Percentiles rank a stretch among this genome's conserved stretches.
Evolutionary conservation across 164 flowering plant genomes (phyloP).

Genomic region (Nelumbo lutea): DNA sequence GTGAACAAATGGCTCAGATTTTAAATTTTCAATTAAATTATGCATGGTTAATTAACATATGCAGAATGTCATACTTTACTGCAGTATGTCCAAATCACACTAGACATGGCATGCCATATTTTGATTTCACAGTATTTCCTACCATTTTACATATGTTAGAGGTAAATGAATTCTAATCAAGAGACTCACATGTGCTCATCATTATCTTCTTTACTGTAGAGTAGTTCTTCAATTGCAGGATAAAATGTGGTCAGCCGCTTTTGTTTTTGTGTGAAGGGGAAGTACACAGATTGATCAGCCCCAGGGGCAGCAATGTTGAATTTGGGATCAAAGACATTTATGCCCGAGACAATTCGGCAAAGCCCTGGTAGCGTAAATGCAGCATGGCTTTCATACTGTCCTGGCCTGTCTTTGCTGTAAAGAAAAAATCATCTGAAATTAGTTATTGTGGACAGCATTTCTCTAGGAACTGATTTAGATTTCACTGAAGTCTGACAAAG

Average conservation of each 20-base stretch:
- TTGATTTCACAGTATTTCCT: no score
- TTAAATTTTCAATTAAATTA: no score
- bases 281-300: conserved; percentile 28
- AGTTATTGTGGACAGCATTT: not conserved
- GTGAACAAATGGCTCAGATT: no score
- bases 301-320: conserved; percentile 39
- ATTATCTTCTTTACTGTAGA: conserved; percentile 21
- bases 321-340: conserved; percentile 34
- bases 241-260: conserved; percentile 20
- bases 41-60: no score
- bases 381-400: conserved; percentile 36
- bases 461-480: no score
- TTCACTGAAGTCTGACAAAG: no score
- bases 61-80: no score
- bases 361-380: conserved; percentile 37
- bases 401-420: conserved; percentile 25
- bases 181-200: conserved; percentile 27
- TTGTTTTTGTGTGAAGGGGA: conserved; percentile 24
- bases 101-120: not conserved
- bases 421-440: not conserved
- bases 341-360: conserved; percentile 29
- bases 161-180: not conserved
- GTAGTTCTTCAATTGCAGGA: conserved; percentile 29
- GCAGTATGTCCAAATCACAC: not conserved
- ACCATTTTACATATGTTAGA: not conserved